Conservation (phyloP, 306 rosid genomes). For the Fagus crenata region DNA sequence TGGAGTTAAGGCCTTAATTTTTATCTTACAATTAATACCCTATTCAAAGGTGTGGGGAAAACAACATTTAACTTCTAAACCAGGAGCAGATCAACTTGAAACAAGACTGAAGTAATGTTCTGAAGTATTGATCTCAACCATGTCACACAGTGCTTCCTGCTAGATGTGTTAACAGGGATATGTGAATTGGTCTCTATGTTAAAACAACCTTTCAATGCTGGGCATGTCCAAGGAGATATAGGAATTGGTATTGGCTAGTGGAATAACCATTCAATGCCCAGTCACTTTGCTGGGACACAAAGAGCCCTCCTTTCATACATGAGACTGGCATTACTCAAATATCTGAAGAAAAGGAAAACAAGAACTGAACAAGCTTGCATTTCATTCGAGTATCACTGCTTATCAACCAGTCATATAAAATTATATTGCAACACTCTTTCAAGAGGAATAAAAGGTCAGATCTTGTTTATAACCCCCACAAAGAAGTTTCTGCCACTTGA, state of each 20-base stretch:
- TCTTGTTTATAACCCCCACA: neutral
- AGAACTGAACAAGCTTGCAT: neutral
- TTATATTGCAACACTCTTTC: neutral
- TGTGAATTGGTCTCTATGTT: constrained; percentile 6
- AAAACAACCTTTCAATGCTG: neutral
- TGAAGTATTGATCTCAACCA: neutral
- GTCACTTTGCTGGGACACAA: neutral
- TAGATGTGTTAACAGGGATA: neutral
- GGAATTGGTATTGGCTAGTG: neutral
- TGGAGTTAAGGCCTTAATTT: neutral
- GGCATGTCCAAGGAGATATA: neutral
- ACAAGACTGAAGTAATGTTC: neutral
- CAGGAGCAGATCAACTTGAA: neutral
- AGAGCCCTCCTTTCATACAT: neutral
- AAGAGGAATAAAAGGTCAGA: neutral
- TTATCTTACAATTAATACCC: neutral
- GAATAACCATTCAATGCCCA: constrained; percentile 6
- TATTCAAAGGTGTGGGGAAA: neutral
- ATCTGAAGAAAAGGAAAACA: neutral
- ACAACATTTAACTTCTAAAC: neutral
- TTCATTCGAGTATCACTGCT: neutral
- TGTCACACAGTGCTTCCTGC: neutral
- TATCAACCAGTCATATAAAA: neutral
- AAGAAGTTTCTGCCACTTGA: neutral
- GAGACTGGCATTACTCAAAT: neutral